Base-by-base conservation (phyloP, 768 basidiomycete species). In the Suillus decipiens region DNA sequence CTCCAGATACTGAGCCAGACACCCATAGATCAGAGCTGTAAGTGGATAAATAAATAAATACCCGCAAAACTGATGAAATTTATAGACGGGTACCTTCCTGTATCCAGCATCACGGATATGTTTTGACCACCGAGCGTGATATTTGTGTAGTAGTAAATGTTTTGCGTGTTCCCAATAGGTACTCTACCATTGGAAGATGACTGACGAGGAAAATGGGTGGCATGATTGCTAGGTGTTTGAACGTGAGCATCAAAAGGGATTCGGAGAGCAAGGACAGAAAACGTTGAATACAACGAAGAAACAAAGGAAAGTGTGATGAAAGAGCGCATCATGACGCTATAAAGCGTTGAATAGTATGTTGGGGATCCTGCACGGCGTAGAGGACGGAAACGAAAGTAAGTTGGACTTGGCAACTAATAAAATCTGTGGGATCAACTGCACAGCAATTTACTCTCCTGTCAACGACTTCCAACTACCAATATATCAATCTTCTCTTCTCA, bases 1-100 rank as follows among this genome's bases (percentile, higher is more conserved):
- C 77, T 31, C 73, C 72, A 8, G 88, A 80, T 22, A 83, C 81
- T 48, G 74, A 69, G 28, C 78, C 82, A 7, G 77, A 74, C 73
- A 89, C 89, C 90, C 91, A 93, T 42, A 93, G 74, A 72, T 93
- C 91, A 43, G 90, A 88, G 67, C 91, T 92, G 64, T 41, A 37
- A 22, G 61, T 31, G 1, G 51, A 43, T 12, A 45, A 34, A 59
- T 61, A 56, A 65, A 54, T 61, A 57, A 10, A 43, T 45, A 53
- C 39, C 57, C 28, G 60, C n/a, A 59, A 28, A 28, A 42, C 10
- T 8, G 53, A 41, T 34, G 53, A 55, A 50, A 22, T 28, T 4
- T 24, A 19, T 28, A 34, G 15, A 22, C 51, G 64, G 76, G 19
- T 64, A 88, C 89, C 90, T 92, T 76, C 91, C 91, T 8, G 90